phyloP scores from a whole-genome alignment of 2,329 filamentous ascomycete genomes.

The Aspergillus nomiae region DNA sequence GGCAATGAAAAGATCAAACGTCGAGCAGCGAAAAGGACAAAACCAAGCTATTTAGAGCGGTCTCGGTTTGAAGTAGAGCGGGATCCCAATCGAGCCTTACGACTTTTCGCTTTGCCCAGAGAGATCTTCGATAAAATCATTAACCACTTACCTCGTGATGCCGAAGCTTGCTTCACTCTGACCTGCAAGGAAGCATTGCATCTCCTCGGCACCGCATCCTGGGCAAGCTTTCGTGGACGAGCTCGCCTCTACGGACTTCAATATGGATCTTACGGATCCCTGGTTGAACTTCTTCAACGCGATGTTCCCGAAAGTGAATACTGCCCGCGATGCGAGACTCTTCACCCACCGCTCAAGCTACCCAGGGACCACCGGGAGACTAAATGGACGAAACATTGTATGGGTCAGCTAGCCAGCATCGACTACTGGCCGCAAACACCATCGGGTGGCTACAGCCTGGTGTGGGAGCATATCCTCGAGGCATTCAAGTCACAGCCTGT shows the following conservation, averaged over 20 bases:
- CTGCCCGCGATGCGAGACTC: slow-evolving; percentile 7
- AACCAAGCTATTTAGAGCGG: not conserved
- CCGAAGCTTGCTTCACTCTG: slow-evolving; percentile 3
- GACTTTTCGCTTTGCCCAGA: not conserved
- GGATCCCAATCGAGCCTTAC: not conserved
- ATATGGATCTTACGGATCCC: not conserved
- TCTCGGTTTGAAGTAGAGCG: not conserved
- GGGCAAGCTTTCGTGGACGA: not conserved
- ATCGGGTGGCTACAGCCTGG: slow-evolving; percentile 2
- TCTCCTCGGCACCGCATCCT: not conserved
- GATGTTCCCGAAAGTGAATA: not conserved
- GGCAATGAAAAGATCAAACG: not conserved
- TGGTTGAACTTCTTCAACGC: not conserved
- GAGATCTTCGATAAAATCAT: slow-evolving; percentile 8
- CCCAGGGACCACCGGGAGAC: slow-evolving; percentile 4
- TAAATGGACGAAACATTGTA: slow-evolving; percentile 5
- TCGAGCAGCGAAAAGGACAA: not conserved
- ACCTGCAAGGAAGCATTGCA: slow-evolving; percentile 9
- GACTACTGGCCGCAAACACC: slow-evolving; percentile 9
- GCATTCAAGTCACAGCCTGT: not conserved
- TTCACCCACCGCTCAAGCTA: slow-evolving; percentile 4
- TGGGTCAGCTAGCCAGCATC: slow-evolving; percentile 1
- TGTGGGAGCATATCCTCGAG: slow-evolving; percentile 1
- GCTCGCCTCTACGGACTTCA: not conserved
- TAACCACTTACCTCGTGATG: not conserved